These are phyloP conservation scores for Dothidotthia symphoricarpi DNA, from an alignment of 2,329 filamentous ascomycete species.

Conservation along the genomic window DNA sequence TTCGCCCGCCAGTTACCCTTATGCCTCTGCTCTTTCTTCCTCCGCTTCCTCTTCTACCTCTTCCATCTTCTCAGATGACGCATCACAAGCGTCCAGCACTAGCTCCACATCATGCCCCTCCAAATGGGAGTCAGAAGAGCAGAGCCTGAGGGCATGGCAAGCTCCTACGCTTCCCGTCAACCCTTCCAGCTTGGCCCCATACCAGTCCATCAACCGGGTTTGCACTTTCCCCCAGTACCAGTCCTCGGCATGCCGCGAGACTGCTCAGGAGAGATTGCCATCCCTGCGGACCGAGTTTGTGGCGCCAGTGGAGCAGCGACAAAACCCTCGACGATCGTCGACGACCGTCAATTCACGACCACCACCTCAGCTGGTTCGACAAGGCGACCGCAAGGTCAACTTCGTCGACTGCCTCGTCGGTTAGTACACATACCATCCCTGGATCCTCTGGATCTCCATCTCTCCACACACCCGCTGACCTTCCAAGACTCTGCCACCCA, in stretches of 20 bases:
- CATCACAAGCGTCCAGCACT: slow-evolving; percentile 69
- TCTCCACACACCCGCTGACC: slow-evolving; percentile 34
- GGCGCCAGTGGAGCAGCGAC: slow-evolving; percentile 62
- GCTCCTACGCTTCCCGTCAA: slow-evolving; percentile 24
- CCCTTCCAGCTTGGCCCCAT: slow-evolving; percentile 20
- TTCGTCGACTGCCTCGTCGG: slow-evolving; percentile 97
- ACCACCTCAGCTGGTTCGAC: slow-evolving; percentile 76
- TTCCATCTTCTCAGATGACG: slow-evolving; percentile 70
- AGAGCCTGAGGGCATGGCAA: slow-evolving; percentile 27
- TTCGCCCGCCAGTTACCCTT: slow-evolving; percentile 52
- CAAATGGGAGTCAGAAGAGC: slow-evolving; percentile 47
- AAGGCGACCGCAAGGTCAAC: slow-evolving; percentile 87
- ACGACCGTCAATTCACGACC: slow-evolving; percentile 57
- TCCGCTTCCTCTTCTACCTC: slow-evolving; percentile 73
- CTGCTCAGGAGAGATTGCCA: slow-evolving; percentile 31
- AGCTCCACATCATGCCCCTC: slow-evolving; percentile 60
- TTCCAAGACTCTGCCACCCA: slow-evolving; percentile 87
- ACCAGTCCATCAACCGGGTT: slow-evolving; percentile 37
- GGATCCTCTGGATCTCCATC: slow-evolving; percentile 43
- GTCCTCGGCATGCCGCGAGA: slow-evolving; percentile 40
- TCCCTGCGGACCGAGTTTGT: slow-evolving; percentile 43
- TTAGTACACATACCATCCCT: slow-evolving; percentile 57
- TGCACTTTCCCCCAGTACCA: slow-evolving; percentile 41
- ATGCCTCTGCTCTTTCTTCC: slow-evolving; percentile 69
- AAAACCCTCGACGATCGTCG: slow-evolving; percentile 59